phyloP scores from a whole-genome alignment of 1,284 basidiomycete species.

The Ustilago curta region DNA sequence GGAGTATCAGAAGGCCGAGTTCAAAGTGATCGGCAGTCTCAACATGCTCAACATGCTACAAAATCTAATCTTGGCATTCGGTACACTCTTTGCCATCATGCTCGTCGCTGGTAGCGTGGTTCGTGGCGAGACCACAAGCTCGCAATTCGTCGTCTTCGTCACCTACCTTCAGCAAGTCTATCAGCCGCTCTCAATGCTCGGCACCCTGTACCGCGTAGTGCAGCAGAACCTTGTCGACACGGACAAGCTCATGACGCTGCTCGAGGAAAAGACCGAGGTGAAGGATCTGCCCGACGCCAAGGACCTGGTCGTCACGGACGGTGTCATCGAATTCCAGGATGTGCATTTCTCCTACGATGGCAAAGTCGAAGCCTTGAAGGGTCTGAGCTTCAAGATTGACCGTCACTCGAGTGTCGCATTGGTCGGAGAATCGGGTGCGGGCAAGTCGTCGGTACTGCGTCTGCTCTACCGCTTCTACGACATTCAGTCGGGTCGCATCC shows the following conservation, averaged over 20 bases:
- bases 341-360: slow-evolving; percentile 76
- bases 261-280: slow-evolving; percentile 75
- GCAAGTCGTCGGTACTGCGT: slow-evolving; percentile 84
- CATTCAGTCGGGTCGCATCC: slow-evolving; percentile 71
- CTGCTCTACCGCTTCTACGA: slow-evolving; percentile 92
- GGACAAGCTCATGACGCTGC: slow-evolving; percentile 69
- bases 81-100: slow-evolving; percentile 58
- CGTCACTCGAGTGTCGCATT: slow-evolving; percentile 71
- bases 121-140: slow-evolving; percentile 61
- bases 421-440: slow-evolving; percentile 76
- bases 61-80: slow-evolving; percentile 62
- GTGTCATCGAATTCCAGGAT: slow-evolving; percentile 82
- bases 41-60: slow-evolving; percentile 66
- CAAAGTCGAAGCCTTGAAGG: slow-evolving; percentile 78
- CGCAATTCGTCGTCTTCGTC: slow-evolving; percentile 81
- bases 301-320: slow-evolving; percentile 78
- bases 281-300: slow-evolving; percentile 81
- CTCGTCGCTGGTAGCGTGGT: slow-evolving; percentile 55
- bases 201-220: slow-evolving; percentile 67
- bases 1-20: slow-evolving; percentile 82
- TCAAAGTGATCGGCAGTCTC: slow-evolving; percentile 73
- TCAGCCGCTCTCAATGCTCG: slow-evolving; percentile 59
- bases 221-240: slow-evolving; percentile 74
- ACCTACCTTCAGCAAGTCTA: slow-evolving; percentile 81
- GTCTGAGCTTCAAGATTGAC: slow-evolving; percentile 85